Base-by-base conservation (phyloP, 2,329 filamentous ascomycete genomes). In the Cladosporium phlei region DNA sequence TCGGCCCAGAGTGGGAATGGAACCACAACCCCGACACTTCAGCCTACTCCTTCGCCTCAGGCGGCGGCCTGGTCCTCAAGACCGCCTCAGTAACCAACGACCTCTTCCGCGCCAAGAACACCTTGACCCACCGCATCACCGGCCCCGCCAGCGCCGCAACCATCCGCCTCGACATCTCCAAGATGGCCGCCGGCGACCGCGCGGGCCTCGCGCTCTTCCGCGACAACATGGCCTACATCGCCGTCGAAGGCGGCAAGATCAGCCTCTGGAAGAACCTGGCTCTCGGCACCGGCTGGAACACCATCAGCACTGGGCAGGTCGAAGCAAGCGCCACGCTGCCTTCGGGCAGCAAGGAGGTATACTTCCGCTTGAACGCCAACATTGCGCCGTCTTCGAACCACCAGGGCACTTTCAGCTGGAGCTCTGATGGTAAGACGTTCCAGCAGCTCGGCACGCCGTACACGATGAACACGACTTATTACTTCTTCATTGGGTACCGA, bases 1-100 rank as follows among this genome's bases (percentile, higher is more conserved):
- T 81, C 1, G 59, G 65, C 5, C 66, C 68, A 0, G 63, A 70
- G 2, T 82, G 75, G 74, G 78, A 82, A 58, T 82, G 78, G 77
- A 82, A 82, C 55, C 78, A 81, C 53, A 80, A 81, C 57, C 78
- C 78, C 0, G 76, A 81, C 46, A 66, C 61, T 1, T 63, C 59
- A 8, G 72, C 69, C 7, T 64, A 78, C 9, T 28, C 43, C 12
- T 32, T 25, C n/a, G 14, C 22, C 14, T 59, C 65, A 30, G 63
- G 70, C 22, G 72, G 74, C 2, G 62, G 63, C 1, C 55, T 81
- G 2, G 68, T 64, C 0, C 65, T 81, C 1, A 62, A 59, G 21
- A 73, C 77, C 2, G 73, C 72, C 1, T 75, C 71, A 0, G 68
- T 79, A 1, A 81, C 77, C 0, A 59, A 64, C 11, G 76, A 80